These are phyloP conservation scores for Deinandra increscens DNA, from an alignment of 129 eudicot species.

Conservation along the genomic window DNA sequence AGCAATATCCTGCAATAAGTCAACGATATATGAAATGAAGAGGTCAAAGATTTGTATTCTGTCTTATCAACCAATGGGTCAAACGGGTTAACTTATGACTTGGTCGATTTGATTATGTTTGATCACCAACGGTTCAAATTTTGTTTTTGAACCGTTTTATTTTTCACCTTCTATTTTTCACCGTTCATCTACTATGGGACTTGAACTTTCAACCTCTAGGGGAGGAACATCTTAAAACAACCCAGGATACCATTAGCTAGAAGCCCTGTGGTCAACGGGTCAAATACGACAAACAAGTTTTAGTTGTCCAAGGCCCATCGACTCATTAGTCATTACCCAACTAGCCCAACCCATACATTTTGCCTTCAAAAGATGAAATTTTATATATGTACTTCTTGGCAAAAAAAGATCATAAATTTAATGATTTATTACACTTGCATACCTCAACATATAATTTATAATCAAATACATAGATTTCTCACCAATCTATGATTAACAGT, in stretches of 20 bases:
- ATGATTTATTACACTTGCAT: neutral
- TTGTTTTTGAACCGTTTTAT: no score
- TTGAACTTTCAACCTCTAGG: no score
- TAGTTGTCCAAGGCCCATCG: neutral
- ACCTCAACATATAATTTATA: neutral
- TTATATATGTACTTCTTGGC: neutral
- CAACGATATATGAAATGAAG: constrained; percentile 1
- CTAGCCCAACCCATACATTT: neutral
- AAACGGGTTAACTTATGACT: neutral
- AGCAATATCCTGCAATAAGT: constrained; percentile 74
- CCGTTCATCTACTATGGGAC: no score
- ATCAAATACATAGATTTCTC: neutral
- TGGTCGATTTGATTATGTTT: neutral
- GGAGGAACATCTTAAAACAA: no score
- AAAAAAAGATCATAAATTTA: neutral
- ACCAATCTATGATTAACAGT: neutral
- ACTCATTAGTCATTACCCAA: neutral
- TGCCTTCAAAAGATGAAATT: neutral
- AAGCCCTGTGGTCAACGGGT: no score
- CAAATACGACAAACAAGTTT: neutral
- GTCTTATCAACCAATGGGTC: neutral
- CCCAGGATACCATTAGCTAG: no score
- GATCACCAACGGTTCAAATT: no score
- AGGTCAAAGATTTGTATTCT: neutral
- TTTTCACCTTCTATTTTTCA: no score